Base-by-base conservation (phyloP, 306 rosid genomes). In the Corylus americana region DNA sequence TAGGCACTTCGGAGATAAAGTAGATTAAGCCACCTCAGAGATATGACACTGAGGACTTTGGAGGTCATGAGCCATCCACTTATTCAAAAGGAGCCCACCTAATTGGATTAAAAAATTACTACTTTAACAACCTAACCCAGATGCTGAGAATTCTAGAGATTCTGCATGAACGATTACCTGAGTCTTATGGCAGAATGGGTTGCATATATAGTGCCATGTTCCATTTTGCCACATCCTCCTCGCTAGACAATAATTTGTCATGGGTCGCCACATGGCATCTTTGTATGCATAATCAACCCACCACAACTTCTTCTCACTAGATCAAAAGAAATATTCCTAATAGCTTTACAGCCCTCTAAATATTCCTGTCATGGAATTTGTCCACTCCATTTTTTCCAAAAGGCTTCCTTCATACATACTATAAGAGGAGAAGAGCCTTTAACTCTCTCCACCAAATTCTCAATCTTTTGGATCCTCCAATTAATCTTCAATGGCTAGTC, bases 291-390 rank as follows among this genome's bases (percentile, higher is more conserved):
- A 85, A 83, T 70, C 83, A 73, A 83, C 87, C 79, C 47, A 78
- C 73, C 87, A 86, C 79, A 45, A 61, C 75, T 83, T 83, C 77
- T 70, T n/a, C 73, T 25, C 39, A 25, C 25, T 42, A 42, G 45
- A 42, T 72, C 81, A 86, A 83, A 89, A 84, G 59, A 80, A 83
- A 87, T 86, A 92, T 91, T 90, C 94, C 79, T 14, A 76, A 69
- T 87, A 37, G 76, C 97, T 95, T 92, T 90, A 87, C 89, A 87
- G 83, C 92, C 84, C 88, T 62, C 77, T 74, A 84, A 86, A 85
- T 87, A 91, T 91, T 85, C 90, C 14, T 49, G 13, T 84, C 75
- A 84, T 31, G 63, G 98, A 90, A 95, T 92, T 81, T 86, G 70
- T 94, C 73, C 98, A 84, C 51, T 86, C 55, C 81, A 4, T 7